phyloP scores from a whole-genome alignment of 148 eudicot species.

The Simmondsia chinensis region DNA sequence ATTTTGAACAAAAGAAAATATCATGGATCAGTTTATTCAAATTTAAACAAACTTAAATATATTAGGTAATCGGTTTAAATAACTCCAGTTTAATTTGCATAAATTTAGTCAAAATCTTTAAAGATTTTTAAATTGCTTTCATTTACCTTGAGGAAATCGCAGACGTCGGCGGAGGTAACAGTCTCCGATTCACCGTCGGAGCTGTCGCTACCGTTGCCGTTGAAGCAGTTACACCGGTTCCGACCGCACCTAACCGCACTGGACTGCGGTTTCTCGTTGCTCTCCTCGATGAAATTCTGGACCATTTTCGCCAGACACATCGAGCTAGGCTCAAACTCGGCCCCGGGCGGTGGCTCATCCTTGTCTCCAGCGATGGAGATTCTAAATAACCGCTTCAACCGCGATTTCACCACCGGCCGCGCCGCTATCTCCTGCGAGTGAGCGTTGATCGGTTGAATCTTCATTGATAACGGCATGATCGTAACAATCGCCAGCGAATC shows the following conservation, averaged over 20 bases:
- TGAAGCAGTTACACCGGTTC: slow-evolving; percentile 62
- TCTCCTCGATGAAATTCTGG: slow-evolving; percentile 74
- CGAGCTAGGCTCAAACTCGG: slow-evolving; percentile 67
- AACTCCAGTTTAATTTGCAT: no score
- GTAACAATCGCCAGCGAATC: not conserved
- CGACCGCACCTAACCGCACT: slow-evolving; percentile 27
- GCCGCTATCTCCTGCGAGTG: slow-evolving; percentile 19
- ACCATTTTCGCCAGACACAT: slow-evolving; percentile 88
- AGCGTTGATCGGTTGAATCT: slow-evolving; percentile 68
- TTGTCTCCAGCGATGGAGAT: slow-evolving; percentile 33
- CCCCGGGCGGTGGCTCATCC: slow-evolving; percentile 12
- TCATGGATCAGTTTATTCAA: not conserved
- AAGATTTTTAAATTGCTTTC: no score
- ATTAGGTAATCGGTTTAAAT: not conserved
- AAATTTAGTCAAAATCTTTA: no score
- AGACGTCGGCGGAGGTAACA: slow-evolving; percentile 29
- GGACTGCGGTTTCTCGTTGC: slow-evolving; percentile 37
- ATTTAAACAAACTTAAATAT: not conserved
- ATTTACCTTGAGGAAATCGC: slow-evolving; percentile 65
- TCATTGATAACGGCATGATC: slow-evolving; percentile 60
- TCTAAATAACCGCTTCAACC: slow-evolving; percentile 59
- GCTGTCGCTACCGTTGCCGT: slow-evolving; percentile 42
- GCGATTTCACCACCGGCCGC: slow-evolving; percentile 41
- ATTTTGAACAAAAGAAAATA: no score
- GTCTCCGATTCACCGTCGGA: slow-evolving; percentile 43